A percentile compares a stretch with the other conserved stretches of the same genome.
Evolutionary conservation across 2,329 filamentous ascomycete genomes (phyloP).

Genomic region (Colletotrichum simmondsii): DNA sequence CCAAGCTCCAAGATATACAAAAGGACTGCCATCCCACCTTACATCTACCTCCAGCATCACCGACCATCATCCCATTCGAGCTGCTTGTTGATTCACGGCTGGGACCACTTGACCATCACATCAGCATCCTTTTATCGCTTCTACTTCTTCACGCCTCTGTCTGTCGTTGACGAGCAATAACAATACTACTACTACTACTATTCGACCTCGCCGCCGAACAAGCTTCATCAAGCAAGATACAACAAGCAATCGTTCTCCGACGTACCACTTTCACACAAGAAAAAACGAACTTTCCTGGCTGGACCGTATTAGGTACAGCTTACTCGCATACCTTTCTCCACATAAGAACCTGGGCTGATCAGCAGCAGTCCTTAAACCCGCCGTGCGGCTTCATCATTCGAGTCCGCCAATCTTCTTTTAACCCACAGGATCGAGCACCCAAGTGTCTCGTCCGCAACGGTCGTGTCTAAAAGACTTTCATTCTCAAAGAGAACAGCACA

Average conservation of each 20-base stretch:
- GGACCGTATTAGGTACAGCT: constrained; percentile 27
- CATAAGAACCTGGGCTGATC: constrained; percentile 5
- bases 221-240: constrained; percentile 13
- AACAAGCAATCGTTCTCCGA: constrained; percentile 10
- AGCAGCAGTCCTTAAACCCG: constrained; percentile 26
- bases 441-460: constrained; percentile 22
- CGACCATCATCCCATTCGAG: constrained; percentile 35
- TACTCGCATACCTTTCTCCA: background rate
- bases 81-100: constrained; percentile 35
- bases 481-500: constrained; percentile 42
- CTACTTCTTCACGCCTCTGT: constrained; percentile 23
- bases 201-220: constrained; percentile 10
- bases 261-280: constrained; percentile 5
- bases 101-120: constrained; percentile 33
- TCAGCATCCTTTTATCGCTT: constrained; percentile 28
- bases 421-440: constrained; percentile 54
- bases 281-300: constrained; percentile 5
- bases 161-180: constrained; percentile 33
- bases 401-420: constrained; percentile 37
- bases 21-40: constrained; percentile 35
- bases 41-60: constrained; percentile 11
- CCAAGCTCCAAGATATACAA: constrained; percentile 30
- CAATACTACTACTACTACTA: background rate
- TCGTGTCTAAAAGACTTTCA: constrained; percentile 37
- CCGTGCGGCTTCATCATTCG: constrained; percentile 37